Evolutionary conservation across 345 rosid genomes (phyloP), one percentile per base, ranked within the genome.

Genomic region (Angophora floribunda): DNA sequence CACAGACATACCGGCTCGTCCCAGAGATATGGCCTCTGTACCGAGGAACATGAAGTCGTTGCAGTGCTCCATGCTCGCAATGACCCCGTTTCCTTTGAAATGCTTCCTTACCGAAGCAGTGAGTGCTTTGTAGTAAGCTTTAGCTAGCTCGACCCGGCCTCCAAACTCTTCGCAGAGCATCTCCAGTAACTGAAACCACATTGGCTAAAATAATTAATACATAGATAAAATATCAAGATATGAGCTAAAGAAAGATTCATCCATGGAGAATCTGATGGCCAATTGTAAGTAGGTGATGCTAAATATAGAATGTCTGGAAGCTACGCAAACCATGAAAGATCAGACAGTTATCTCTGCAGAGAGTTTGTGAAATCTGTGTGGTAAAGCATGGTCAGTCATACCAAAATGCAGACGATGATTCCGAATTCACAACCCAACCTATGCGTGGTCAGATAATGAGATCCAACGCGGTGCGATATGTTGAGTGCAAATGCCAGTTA

Each of bases 21-120:
- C 99, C 21, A 98, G 98, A 52, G 95, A 61, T 17, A 97, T 97
- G 93, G 98, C 95, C 86, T 98, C 95, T 2, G 99, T 97, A 4
- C 99, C 99, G 44, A 98, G 99, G 90, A 95, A 93, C 98, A 97
- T 97, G 93, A 98, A 98, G 89, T 98, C 99, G 91, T 98, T 98
- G 89, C 99, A 97, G 85, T 95, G 99, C 90, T 96, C 98, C 99
- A 98, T 98, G 87, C 99, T 98, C 1, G 99, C 99, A 21, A 97
- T 98, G 21, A 98, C 99, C 55, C 97, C 99, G 88, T 98, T 98
- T 51, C 99, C 99, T 19, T 94, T 92, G 92, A 98, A 98, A 88
- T 98, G 99, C 91, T 93, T 96, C 86, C 88, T 95, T 45, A 95
- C 98, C 0, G 98, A 97, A 7, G 91, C 93, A 14, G 99, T 94